These are phyloP conservation scores for Microcera coccophila DNA, from an alignment of 2,329 filamentous ascomycete species.

Conservation along the genomic window DNA sequence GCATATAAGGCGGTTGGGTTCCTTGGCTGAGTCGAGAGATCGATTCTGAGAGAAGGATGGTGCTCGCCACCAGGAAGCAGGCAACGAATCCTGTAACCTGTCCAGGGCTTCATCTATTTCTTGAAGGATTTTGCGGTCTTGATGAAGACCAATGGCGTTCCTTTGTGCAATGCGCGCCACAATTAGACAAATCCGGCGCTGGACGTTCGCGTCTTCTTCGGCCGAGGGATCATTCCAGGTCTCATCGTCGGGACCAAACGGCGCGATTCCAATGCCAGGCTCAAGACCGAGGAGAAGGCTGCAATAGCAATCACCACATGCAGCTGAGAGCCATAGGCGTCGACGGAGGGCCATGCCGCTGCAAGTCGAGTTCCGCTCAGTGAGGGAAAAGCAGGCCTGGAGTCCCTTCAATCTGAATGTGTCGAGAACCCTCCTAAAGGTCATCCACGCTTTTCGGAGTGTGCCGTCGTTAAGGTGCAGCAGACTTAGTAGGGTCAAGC, in stretches of 20 bases:
- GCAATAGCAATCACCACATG: conserved; percentile 13
- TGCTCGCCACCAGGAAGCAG: conserved; percentile 11
- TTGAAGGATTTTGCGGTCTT: conserved; percentile 1
- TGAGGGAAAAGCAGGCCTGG: conserved; percentile 9
- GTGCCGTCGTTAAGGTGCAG: conserved; percentile 10
- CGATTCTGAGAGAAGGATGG: conserved; percentile 7
- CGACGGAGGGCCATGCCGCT: conserved; percentile 4
- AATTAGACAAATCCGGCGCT: conserved; percentile 9
- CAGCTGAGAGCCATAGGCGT: conserved; percentile 11
- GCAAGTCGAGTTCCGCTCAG: conserved; percentile 4
- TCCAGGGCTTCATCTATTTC: conserved; percentile 8
- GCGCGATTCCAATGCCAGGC: conserved; percentile 6
- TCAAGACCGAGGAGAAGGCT: conserved; percentile 13
- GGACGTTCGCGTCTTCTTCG: conserved; percentile 8
- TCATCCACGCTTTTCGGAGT: conserved; percentile 11
- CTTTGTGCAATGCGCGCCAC: conserved; percentile 11
- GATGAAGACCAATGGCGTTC: conserved; percentile 7
- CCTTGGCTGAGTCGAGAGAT: conserved; percentile 8
- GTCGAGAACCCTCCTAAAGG: conserved; percentile 10
- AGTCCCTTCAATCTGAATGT: conserved; percentile 7
- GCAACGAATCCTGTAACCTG: conserved; percentile 4
- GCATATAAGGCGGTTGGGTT: conserved; percentile 9
- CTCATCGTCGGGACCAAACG: conserved; percentile 8
- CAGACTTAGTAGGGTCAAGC: conserved; percentile 6
- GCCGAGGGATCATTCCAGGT: conserved; percentile 8